phyloP scores from a whole-genome alignment of 495 filamentous ascomycete genomes.

The Aspergillus kassunensis region DNA sequence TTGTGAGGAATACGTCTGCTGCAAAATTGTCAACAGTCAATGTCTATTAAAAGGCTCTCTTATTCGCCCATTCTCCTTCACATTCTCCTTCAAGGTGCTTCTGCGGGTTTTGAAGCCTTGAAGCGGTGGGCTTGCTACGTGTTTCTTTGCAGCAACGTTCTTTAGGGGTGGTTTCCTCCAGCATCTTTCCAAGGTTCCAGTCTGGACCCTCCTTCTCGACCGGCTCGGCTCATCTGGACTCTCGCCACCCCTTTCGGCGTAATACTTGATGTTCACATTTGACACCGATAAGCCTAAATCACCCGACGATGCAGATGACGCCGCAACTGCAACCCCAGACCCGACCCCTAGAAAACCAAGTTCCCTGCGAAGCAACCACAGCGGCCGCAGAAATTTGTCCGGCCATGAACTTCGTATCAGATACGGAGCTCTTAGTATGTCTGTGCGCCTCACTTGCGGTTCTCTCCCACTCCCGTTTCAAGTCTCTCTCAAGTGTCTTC shows the following conservation, averaged over 20 bases:
- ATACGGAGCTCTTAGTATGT: neutral
- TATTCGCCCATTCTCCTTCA: neutral
- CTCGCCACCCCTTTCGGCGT: neutral
- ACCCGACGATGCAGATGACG: neutral
- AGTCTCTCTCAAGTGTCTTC: slow-evolving; percentile 41
- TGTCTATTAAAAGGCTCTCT: neutral
- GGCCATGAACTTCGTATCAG: neutral
- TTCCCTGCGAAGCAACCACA: neutral
- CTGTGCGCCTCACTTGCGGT: neutral
- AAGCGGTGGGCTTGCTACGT: neutral
- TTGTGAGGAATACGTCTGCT: neutral
- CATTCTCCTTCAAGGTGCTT: neutral
- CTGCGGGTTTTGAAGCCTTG: neutral
- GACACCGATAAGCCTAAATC: neutral
- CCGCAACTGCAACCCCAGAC: neutral
- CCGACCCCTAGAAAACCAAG: neutral
- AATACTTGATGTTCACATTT: neutral
- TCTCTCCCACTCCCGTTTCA: slow-evolving; percentile 52
- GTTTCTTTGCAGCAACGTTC: neutral
- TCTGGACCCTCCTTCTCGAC: neutral
- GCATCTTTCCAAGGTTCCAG: neutral
- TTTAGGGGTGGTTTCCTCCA: neutral
- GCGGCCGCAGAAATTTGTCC: neutral
- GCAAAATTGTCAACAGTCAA: neutral
- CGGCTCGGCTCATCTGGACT: neutral